These are phyloP conservation scores for Coemansia sp. DNA, from an alignment of 192 early-diverging fungal genomes.

Conservation along the genomic window DNA sequence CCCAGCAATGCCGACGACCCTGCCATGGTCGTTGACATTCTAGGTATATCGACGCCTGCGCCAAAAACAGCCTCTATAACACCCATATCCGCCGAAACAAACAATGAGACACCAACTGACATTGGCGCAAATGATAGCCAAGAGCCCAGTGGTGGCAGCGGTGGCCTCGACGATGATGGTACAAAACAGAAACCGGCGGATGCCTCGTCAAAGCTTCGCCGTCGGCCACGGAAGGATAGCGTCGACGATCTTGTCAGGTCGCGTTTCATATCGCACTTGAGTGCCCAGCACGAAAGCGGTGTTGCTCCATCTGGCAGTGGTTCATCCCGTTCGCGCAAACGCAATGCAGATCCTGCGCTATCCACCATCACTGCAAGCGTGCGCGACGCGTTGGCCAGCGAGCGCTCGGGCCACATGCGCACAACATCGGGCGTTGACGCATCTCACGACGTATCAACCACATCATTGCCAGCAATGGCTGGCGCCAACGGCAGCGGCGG, in stretches of 20 bases:
- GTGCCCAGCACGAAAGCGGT: constrained; percentile 10
- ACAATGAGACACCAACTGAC: neutral
- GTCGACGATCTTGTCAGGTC: constrained; percentile 55
- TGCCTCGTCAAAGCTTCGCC: constrained; percentile 10
- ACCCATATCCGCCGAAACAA: neutral
- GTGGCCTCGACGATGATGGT: neutral
- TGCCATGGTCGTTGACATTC: constrained; percentile 10
- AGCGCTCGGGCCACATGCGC: constrained; percentile 23
- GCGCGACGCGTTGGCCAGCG: constrained; percentile 39
- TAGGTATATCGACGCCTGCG: constrained; percentile 22
- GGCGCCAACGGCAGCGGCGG: neutral
- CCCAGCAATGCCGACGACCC: neutral
- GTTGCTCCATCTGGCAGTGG: neutral
- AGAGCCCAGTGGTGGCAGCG: neutral
- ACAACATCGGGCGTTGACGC: neutral
- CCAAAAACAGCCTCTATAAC: neutral
- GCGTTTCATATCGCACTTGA: constrained; percentile 28
- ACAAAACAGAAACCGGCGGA: neutral
- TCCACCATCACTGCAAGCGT: constrained; percentile 47
- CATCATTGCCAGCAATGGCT: neutral
- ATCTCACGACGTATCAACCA: neutral
- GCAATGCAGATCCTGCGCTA: constrained; percentile 10
- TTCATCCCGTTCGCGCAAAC: constrained; percentile 12
- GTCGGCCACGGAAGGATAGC: constrained; percentile 47
- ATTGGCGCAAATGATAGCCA: neutral